phyloP scores from a whole-genome alignment of 2,329 filamentous ascomycete genomes.

The Exophiala lecanii-corni region DNA sequence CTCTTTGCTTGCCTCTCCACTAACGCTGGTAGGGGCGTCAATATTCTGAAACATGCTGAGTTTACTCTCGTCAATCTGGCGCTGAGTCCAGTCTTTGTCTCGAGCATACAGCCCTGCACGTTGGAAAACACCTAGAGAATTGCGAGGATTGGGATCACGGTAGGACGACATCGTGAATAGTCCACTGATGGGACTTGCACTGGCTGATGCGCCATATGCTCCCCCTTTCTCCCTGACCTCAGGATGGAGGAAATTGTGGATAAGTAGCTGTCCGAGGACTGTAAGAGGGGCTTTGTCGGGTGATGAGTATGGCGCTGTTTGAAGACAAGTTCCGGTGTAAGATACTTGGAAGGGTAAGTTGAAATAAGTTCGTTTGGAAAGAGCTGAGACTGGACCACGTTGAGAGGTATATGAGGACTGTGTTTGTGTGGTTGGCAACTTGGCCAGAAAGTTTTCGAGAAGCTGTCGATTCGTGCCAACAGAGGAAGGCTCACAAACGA shows the following conservation, averaged over 20 bases:
- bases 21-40: slow-evolving; percentile 83
- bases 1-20: slow-evolving; percentile 76
- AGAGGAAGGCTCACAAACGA: slow-evolving; percentile 79
- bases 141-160: slow-evolving; percentile 89
- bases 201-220: slow-evolving; percentile 89
- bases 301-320: slow-evolving; percentile 78
- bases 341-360: slow-evolving; percentile 96
- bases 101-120: slow-evolving; percentile 78
- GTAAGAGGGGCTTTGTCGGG: slow-evolving; percentile 73
- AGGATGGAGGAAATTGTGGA: slow-evolving; percentile 93
- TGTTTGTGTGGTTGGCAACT: slow-evolving; percentile 46
- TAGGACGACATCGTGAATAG: slow-evolving; percentile 95
- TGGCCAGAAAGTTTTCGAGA: slow-evolving; percentile 65
- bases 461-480: slow-evolving; percentile 64
- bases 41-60: slow-evolving; percentile 87
- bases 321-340: slow-evolving; percentile 77
- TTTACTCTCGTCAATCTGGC: slow-evolving; percentile 93
- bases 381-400: slow-evolving; percentile 34
- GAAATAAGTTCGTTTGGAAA: slow-evolving; percentile 71
- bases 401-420: slow-evolving; percentile 28
- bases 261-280: slow-evolving; percentile 84
- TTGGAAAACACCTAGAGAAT: slow-evolving; percentile 79
- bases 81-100: slow-evolving; percentile 73
- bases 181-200: slow-evolving; percentile 72
- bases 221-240: slow-evolving; percentile 98